Conservation (phyloP, 73 alveolate species). For the Tetrahymena thermophila region DNA sequence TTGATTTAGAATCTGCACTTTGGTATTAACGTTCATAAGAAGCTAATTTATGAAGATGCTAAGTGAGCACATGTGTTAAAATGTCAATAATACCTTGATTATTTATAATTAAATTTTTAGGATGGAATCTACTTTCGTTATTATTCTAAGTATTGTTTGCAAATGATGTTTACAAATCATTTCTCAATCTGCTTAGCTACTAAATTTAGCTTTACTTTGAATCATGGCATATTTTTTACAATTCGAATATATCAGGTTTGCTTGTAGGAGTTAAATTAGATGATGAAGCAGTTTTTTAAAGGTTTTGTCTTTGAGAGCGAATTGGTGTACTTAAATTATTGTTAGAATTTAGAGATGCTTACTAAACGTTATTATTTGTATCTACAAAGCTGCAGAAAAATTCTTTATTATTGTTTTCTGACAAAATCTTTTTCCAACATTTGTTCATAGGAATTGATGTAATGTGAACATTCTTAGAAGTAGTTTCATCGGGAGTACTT, state of each 20-base stretch:
- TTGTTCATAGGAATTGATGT: background rate
- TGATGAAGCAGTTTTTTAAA: background rate
- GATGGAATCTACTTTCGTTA: background rate
- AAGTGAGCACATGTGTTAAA: background rate
- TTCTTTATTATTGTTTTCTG: background rate
- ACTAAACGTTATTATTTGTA: background rate
- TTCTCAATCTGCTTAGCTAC: background rate
- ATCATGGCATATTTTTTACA: background rate
- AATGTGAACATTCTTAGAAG: background rate
- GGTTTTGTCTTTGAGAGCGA: background rate
- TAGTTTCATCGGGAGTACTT: background rate
- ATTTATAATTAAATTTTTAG: background rate
- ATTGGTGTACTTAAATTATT: background rate
- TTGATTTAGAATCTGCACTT: background rate
- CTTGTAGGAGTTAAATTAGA: background rate
- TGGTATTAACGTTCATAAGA: background rate
- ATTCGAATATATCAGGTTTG: background rate
- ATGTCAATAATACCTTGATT: background rate
- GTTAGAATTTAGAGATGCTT: background rate
- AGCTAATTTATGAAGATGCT: background rate
- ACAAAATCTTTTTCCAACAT: background rate
- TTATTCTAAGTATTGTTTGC: background rate
- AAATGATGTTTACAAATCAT: background rate
- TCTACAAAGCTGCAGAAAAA: background rate
- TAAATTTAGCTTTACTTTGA: background rate